A percentile compares a stretch with the other conserved stretches of the same genome.
These are phyloP conservation scores for Wickerhamomyces sydowiorum DNA, from an alignment of 805 yeast species.

Conservation along the genomic window DNA sequence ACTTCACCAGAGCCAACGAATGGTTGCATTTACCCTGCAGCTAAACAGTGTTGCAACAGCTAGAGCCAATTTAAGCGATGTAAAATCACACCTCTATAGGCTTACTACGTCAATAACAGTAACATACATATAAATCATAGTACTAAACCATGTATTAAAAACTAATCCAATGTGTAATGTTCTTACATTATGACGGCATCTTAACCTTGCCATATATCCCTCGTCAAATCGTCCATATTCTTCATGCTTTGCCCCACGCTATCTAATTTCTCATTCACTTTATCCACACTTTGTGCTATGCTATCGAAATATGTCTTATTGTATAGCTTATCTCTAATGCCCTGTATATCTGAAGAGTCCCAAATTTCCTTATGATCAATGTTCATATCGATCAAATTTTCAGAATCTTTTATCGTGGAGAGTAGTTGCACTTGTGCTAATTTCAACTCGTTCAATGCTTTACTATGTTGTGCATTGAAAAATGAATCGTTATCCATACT, in stretches of 20 bases:
- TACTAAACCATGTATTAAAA: too few relatives aligned
- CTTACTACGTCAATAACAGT: too few relatives aligned
- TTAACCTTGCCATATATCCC: constrained; percentile 29
- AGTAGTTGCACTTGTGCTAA: constrained; percentile 45
- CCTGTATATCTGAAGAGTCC: constrained; percentile 24
- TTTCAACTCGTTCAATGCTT: constrained; percentile 48
- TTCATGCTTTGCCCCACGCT: constrained; percentile 47
- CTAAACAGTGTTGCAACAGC: too few relatives aligned
- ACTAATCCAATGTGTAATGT: too few relatives aligned
- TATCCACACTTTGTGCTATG: constrained; percentile 43
- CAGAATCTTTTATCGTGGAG: constrained; percentile 26
- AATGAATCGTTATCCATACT: constrained; percentile 11
- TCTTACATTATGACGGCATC: too few relatives aligned
- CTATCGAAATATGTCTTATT: constrained; percentile 47
- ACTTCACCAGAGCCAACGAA: too few relatives aligned
- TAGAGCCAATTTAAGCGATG: too few relatives aligned
- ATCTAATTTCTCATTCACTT: constrained; percentile 42
- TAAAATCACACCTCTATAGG: too few relatives aligned
- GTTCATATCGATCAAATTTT: constrained; percentile 5
- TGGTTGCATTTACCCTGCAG: too few relatives aligned
- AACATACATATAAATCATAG: too few relatives aligned
- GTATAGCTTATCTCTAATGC: constrained; percentile 31
- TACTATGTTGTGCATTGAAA: constrained; percentile 38
- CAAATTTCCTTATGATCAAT: constrained; percentile 12
- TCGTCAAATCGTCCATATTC: constrained; percentile 38